phyloP scores from a whole-genome alignment of 2,329 filamentous ascomycete species.

The Epichloe gansuensis region DNA sequence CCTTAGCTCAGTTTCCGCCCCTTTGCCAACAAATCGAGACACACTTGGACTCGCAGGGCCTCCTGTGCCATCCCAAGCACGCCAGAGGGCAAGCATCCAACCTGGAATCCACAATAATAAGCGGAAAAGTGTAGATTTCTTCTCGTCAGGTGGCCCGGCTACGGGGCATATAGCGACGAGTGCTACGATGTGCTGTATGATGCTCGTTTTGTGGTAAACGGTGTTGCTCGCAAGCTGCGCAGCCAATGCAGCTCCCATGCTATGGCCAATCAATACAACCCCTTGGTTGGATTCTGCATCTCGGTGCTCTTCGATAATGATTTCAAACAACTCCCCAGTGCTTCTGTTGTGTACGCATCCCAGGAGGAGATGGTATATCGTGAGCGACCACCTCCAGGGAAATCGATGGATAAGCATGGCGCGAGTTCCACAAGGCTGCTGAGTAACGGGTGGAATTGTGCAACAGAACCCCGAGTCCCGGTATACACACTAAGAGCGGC shows the following conservation, averaged over 20 bases:
- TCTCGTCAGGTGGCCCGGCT: constrained; percentile 47
- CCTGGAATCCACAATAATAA: constrained; percentile 57
- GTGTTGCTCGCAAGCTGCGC: constrained; percentile 49
- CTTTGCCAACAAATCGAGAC: constrained; percentile 57
- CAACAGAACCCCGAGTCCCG: constrained; percentile 84
- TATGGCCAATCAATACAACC: constrained; percentile 75
- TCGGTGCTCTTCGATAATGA: constrained; percentile 61
- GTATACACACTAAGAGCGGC: constrained; percentile 80
- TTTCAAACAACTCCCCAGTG: constrained; percentile 63
- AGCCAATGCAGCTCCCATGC: constrained; percentile 74
- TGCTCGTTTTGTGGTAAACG: constrained; percentile 30
- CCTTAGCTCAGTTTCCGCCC: constrained; percentile 53
- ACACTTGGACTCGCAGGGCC: constrained; percentile 71
- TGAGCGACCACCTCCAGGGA: constrained; percentile 82
- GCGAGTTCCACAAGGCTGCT: constrained; percentile 72
- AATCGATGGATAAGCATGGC: constrained; percentile 71
- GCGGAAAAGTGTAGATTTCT: constrained; percentile 31
- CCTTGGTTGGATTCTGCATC: constrained; percentile 53
- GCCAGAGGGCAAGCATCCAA: constrained; percentile 62
- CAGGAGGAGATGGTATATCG: constrained; percentile 57
- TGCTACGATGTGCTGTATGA: constrained; percentile 58
- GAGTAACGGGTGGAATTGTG: constrained; percentile 75
- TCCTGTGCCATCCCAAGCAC: constrained; percentile 67
- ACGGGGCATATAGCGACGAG: constrained; percentile 73
- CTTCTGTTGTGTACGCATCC: constrained; percentile 68